Evolutionary conservation across 2,329 filamentous ascomycete species (phyloP), one percentile per base, ranked within the genome.

Genomic region (Calonectria pauciramosa): DNA sequence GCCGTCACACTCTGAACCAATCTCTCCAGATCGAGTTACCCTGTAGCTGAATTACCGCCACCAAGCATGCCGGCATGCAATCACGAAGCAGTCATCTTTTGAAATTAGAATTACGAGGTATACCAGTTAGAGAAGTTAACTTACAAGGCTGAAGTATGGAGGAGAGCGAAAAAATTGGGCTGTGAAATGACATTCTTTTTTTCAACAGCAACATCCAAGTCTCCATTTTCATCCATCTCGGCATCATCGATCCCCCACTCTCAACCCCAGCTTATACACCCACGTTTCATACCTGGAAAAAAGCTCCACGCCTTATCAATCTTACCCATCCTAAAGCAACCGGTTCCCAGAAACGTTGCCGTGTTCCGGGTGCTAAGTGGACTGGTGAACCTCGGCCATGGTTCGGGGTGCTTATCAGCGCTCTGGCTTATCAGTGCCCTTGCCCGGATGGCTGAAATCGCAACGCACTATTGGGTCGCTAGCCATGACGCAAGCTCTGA

Each of bases 341-440:
- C 56, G 28, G 10, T 41, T 41, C 16, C 26, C 5, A 18, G 13
- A 13, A 63, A 41, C 36, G 56, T 63, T 63, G 56, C n/a, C n/a
- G 38, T 63, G 20, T 28, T 36, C 34, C 16, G 9, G 34, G 26
- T 30, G 28, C 38, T 49, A 28, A 49, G 28, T 65, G 41, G 41
- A 8, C 28, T 56, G 26, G 23, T 26, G 20, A 47, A 34, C 34
- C 28, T 68, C 54, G 54, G 52, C 56, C 38, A 65, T 70, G 26
- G 23, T 51, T 70, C 54, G 54, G 56, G 14, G 32, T 36, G 14
- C 41, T 70, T 70, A 70, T 70, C 68, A 54, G 68, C 34, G 7
- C 9, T 7, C 44, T 2, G n/a, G n/a, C 41, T 70, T 70, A 70
- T 70, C 68, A 64, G 68, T 34, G 59, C 28, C 68, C 68, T 32